phyloP scores from a whole-genome alignment of 2,329 filamentous ascomycete genomes.

The Colletotrichum siamense region DNA sequence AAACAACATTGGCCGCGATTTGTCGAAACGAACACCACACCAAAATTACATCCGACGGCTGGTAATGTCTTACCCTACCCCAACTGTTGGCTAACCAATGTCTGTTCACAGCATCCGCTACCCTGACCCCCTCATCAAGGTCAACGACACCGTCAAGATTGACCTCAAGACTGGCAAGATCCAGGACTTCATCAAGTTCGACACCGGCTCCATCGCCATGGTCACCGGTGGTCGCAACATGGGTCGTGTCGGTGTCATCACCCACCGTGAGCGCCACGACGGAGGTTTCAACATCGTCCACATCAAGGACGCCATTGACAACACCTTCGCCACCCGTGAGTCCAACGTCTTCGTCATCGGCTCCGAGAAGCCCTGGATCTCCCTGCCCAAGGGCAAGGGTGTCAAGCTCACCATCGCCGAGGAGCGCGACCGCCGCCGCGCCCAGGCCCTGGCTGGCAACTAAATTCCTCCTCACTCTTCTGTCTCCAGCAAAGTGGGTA shows the following conservation, averaged over 20 bases:
- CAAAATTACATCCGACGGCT: conserved; percentile 51
- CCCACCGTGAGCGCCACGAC: conserved; percentile 99
- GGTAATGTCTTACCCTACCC: conserved; percentile 47
- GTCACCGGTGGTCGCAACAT: conserved; percentile 99
- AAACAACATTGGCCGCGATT: conserved; percentile 11
- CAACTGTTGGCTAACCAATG: conserved; percentile 42
- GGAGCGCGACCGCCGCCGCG: conserved; percentile 97
- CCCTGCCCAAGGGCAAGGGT: conserved; percentile 99
- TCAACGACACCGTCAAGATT: conserved; percentile 99
- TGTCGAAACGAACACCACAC: conserved; percentile 27
- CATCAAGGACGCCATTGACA: conserved; percentile 99
- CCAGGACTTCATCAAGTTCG: conserved; percentile 97
- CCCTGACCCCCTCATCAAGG: conserved; percentile 97
- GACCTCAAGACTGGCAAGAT: conserved; percentile 98
- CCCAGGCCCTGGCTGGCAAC: conserved; percentile 57
- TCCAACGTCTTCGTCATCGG: conserved; percentile 99
- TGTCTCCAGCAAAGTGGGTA: not conserved
- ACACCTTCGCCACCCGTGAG: conserved; percentile 99
- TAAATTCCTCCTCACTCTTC: conserved; percentile 39
- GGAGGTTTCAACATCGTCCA: conserved; percentile 99
- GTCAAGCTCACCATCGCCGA: conserved; percentile 99
- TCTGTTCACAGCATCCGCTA: conserved; percentile 83
- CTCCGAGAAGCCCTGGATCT: conserved; percentile 98
- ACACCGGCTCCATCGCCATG: conserved; percentile 98
- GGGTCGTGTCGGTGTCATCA: conserved; percentile 99